phyloP scores from a whole-genome alignment of 1,284 basidiomycete species.

The Malassezia caprae region DNA sequence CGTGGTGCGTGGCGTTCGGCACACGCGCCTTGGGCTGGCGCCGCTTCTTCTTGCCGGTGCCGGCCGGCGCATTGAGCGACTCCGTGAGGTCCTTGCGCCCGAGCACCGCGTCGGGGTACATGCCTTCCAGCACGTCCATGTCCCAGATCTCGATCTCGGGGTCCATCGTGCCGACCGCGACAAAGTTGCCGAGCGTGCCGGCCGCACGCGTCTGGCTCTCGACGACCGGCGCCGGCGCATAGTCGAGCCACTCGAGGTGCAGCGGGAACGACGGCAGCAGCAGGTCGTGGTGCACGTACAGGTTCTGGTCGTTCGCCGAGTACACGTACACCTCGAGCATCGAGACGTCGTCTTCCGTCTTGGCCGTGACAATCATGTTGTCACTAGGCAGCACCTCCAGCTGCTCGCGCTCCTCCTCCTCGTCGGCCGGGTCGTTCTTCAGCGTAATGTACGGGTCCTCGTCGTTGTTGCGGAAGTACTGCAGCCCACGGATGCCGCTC shows the following conservation, averaged over 20 bases:
- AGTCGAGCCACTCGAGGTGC: slow-evolving; percentile 98
- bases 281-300: slow-evolving; percentile 95
- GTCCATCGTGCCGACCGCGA: slow-evolving; percentile 93
- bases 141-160: slow-evolving; percentile 99
- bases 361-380: slow-evolving; percentile 81
- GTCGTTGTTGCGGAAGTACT: slow-evolving; percentile 78
- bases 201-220: slow-evolving; percentile 32
- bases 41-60: slow-evolving; percentile 55
- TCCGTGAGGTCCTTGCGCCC: slow-evolving; percentile 59
- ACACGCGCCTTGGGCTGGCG: slow-evolving; percentile 70
- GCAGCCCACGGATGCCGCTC: slow-evolving; percentile 87
- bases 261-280: slow-evolving; percentile 96
- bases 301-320: slow-evolving; percentile 53
- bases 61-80: slow-evolving; percentile 27
- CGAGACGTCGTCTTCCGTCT: slow-evolving; percentile 93
- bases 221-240: slow-evolving; percentile 57
- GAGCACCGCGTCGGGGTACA: slow-evolving; percentile 85
- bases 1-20: slow-evolving; percentile 64
- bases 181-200: slow-evolving; percentile 65
- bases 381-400: slow-evolving; percentile 81
- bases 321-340: slow-evolving; percentile 62
- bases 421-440: slow-evolving; percentile 61
- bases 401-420: slow-evolving; percentile 72
- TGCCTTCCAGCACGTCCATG: slow-evolving; percentile 79
- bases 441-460: slow-evolving; percentile 96